Conservation (phyloP, 805 yeast species). For the Pichia paraexigua region DNA sequence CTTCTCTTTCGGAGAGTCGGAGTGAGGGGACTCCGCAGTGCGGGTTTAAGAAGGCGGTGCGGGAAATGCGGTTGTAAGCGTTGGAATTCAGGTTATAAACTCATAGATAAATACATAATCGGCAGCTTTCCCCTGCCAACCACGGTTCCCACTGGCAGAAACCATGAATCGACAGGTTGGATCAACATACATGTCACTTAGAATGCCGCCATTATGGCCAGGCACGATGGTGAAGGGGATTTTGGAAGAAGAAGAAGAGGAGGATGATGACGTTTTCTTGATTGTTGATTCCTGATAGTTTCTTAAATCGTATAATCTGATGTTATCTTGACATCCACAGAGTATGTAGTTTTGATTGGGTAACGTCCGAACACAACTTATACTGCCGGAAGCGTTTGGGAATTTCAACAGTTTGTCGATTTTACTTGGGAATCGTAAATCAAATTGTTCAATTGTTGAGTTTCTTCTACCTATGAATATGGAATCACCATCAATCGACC, state of each 20-base stretch:
- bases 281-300: conserved; percentile 2
- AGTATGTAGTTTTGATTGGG: conserved; percentile 74
- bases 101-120: conserved; percentile 53
- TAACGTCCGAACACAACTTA: conserved; percentile 68
- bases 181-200: conserved; percentile 73
- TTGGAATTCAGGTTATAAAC: background rate
- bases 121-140: conserved; percentile 82
- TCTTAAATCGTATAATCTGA: conserved; percentile 70
- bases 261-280: conserved; percentile 10
- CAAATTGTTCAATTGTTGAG: conserved; percentile 72
- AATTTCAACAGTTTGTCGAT: conserved; percentile 56
- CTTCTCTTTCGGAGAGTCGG: background rate
- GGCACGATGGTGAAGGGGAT: conserved; percentile 87
- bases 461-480: conserved; percentile 86
- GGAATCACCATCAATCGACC: conserved; percentile 78
- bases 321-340: conserved; percentile 87
- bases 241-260: conserved; percentile 20
- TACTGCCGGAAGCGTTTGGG: conserved; percentile 88
- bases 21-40: background rate
- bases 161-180: conserved; percentile 83
- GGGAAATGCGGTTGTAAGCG: background rate
- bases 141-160: conserved; percentile 89
- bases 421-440: conserved; percentile 46
- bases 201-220: conserved; percentile 91
- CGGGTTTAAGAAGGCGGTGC: background rate